Base-by-base conservation (phyloP, 306 rosid genomes). In the Cicer judaicum region DNA sequence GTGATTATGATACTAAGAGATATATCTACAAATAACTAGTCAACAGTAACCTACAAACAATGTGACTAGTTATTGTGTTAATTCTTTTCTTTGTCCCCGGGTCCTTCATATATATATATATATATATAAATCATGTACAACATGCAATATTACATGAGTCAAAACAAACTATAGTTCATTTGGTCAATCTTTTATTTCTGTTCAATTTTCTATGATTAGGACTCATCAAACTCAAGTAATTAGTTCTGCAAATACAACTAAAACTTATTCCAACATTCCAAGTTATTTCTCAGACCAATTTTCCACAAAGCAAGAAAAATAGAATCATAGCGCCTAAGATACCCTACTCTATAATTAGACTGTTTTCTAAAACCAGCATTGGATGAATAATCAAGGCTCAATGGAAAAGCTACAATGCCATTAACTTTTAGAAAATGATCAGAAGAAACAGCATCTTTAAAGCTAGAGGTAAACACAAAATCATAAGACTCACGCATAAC, bases 391-490 rank as follows among this genome's bases (percentile, higher is more conserved):
- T 85, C 81, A 64, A 43, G 72, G 69, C 61, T 75, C 43, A 89
- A 7, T 50, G 90, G 88, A 69, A 89, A 73, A 72, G 86, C 88
- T 52, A 89, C 76, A 78, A 91, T 87, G 72, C 92, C 97, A 61
- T 88, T 88, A 41, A 69, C 50, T 80, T 73, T 91, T 85, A 85
- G 42, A 74, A 89, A 68, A 29, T 79, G 83, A 70, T 88, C 92
- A 18, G 83, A 82, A 50, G 86, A 81, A 64, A 80, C 76, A 61
- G 81, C 80, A 68, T 89, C 90, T 34, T 71, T 82, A 56, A 75
- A 70, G 50, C 75, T 77, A 16, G 73, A 73, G 1, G 68, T n/a
- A 72, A 86, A 87, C 73, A 89, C 82, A 67, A 91, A 84, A 75
- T 89, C 90, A 85, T 77, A 83, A 5, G 85, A 70, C 72, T 81